A percentile compares a stretch with the other conserved stretches of the same genome.
These are phyloP conservation scores for Penicillium ucsense DNA, from an alignment of 495 filamentous ascomycete genomes.

Conservation along the genomic window DNA sequence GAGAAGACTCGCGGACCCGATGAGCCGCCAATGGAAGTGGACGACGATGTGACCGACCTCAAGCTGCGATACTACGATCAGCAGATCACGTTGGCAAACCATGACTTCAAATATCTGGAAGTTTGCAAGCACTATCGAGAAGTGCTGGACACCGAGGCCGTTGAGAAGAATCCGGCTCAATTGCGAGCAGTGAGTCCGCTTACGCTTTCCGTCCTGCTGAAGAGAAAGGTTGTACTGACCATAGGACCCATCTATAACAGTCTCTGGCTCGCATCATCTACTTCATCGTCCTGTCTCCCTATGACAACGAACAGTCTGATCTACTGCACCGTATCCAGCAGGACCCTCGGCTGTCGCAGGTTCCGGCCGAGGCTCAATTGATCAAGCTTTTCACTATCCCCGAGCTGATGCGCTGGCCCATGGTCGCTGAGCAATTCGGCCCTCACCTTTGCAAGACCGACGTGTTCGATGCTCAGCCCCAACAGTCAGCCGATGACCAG, in stretches of 20 bases:
- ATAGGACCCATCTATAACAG: conserved; percentile 25
- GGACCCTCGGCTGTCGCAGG: conserved; percentile 51
- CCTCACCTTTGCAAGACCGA: conserved; percentile 84
- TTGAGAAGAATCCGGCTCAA: conserved; percentile 79
- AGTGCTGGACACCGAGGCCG: conserved; percentile 88
- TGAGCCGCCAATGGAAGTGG: conserved; percentile 62
- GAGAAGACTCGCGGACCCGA: conserved; percentile 61
- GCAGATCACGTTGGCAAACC: conserved; percentile 88
- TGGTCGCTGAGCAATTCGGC: conserved; percentile 76
- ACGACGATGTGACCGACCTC: conserved; percentile 90
- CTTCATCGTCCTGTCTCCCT: conserved; percentile 90
- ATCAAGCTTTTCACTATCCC: conserved; percentile 90
- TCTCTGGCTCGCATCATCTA: conserved; percentile 89
- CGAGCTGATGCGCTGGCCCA: conserved; percentile 97
- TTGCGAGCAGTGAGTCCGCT: conserved; percentile 60
- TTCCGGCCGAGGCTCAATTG: conserved; percentile 66
- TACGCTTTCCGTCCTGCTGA: not conserved
- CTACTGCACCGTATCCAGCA: conserved; percentile 84
- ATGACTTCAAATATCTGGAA: conserved; percentile 93
- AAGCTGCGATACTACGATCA: conserved; percentile 96
- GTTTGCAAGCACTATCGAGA: conserved; percentile 95
- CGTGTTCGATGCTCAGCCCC: conserved; percentile 57
- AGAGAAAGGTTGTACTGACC: too few relatives aligned
- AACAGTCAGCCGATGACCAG: conserved; percentile 59
- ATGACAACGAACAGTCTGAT: conserved; percentile 98